phyloP scores from a whole-genome alignment of 225 moss, liverwort and hornwort genomes.

The Rhytidiadelphus loreus region DNA sequence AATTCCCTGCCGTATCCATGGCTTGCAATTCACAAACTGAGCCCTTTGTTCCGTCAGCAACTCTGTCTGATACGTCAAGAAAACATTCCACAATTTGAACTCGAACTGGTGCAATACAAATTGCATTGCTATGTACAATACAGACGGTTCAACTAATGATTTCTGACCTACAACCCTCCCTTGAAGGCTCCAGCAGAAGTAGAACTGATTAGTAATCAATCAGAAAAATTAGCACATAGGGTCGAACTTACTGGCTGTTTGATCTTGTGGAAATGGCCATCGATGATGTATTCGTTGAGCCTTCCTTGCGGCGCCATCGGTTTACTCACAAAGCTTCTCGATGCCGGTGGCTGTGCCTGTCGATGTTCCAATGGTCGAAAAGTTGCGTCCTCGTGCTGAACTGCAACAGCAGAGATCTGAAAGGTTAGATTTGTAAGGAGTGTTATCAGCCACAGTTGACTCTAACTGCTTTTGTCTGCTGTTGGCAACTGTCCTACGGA shows the following conservation, averaged over 20 bases:
- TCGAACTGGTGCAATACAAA: not conserved
- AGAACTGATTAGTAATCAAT: not conserved
- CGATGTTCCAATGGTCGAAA: not conserved
- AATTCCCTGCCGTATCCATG: constrained; percentile 2
- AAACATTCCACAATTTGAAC: not conserved
- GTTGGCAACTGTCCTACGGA: not conserved
- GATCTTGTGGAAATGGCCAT: constrained; percentile 16
- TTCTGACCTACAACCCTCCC: not conserved
- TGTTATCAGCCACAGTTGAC: not conserved
- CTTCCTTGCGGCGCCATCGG: constrained; percentile 22
- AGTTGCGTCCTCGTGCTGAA: not conserved
- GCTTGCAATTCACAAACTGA: constrained; percentile 4
- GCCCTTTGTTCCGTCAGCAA: constrained; percentile 9
- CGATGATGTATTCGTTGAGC: constrained; percentile 23
- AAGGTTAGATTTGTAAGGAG: not conserved
- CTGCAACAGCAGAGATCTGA: not conserved
- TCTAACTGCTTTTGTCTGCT: not conserved
- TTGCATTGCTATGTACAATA: not conserved
- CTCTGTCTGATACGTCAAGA: not conserved
- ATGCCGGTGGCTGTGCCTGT: not conserved
- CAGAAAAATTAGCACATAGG: not conserved
- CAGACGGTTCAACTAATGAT: not conserved
- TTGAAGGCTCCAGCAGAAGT: not conserved
- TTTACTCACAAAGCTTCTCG: not conserved
- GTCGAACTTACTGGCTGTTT: not conserved